These are phyloP conservation scores for Lotmaria passim DNA, from an alignment of 208 protist species.

Conservation along the genomic window DNA sequence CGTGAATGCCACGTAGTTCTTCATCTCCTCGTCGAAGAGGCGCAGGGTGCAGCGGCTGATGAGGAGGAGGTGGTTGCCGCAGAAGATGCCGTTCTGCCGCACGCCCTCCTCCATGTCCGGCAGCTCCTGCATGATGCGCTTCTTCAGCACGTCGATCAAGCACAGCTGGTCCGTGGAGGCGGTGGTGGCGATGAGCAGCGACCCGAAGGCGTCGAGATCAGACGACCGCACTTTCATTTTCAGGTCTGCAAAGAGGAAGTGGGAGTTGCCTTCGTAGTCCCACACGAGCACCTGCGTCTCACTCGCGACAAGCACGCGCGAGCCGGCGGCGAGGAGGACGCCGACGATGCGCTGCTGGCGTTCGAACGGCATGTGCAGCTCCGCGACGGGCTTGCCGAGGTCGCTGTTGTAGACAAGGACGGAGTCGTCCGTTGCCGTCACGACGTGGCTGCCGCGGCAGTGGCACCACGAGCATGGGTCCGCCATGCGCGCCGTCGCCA, in stretches of 20 bases:
- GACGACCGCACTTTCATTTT: slow-evolving; percentile 35
- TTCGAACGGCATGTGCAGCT: slow-evolving; percentile 68
- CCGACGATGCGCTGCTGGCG: slow-evolving; percentile 54
- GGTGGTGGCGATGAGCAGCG: slow-evolving; percentile 52
- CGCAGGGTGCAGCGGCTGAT: slow-evolving; percentile 46
- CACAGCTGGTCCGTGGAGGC: slow-evolving; percentile 39
- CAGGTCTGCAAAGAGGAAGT: slow-evolving; percentile 55
- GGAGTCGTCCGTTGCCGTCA: slow-evolving; percentile 51
- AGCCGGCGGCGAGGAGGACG: slow-evolving; percentile 63
- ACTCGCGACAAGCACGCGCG: slow-evolving; percentile 71
- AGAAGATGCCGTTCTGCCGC: slow-evolving; percentile 59
- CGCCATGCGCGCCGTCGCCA: slow-evolving; percentile 30
- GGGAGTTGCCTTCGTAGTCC: slow-evolving; percentile 73
- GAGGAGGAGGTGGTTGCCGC: slow-evolving; percentile 59
- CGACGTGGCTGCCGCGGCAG: slow-evolving; percentile 59
- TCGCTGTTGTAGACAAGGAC: slow-evolving; percentile 59
- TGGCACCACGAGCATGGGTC: slow-evolving; percentile 42
- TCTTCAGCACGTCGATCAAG: slow-evolving; percentile 73
- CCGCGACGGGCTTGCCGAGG: slow-evolving; percentile 48
- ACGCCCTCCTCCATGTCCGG: slow-evolving; percentile 45
- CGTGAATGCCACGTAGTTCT: slow-evolving; percentile 36
- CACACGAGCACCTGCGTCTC: slow-evolving; percentile 62
- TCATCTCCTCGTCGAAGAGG: slow-evolving; percentile 52
- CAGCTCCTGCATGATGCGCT: slow-evolving; percentile 57
- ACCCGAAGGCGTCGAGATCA: slow-evolving; percentile 57